Conservation (phyloP, 176 grass and related monocot species). For the Dendrocalamus sinicus region DNA sequence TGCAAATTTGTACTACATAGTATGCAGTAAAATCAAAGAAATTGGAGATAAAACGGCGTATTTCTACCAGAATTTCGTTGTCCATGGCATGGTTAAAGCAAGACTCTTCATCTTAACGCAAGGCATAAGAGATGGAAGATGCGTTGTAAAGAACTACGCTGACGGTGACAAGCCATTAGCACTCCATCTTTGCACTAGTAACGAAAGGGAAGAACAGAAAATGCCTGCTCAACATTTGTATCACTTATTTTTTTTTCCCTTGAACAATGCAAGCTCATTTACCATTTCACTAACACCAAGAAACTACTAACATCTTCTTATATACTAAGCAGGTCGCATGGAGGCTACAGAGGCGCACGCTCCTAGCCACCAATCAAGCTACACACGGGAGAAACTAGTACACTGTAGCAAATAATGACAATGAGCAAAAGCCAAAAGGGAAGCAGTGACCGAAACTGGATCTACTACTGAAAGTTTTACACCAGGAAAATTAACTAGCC, state of each 20-base stretch:
- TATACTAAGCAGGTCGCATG: not conserved
- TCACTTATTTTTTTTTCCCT: not conserved
- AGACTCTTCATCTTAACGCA: slow-evolving; percentile 24
- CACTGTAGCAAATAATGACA: not conserved
- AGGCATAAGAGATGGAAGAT: slow-evolving; percentile 14
- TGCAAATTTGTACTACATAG: not conserved
- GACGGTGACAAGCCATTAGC: slow-evolving; percentile 18
- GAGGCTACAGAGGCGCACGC: not conserved
- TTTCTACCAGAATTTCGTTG: not conserved
- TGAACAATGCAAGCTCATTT: not conserved
- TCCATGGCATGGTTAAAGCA: not conserved
- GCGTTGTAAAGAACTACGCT: not conserved
- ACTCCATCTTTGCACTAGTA: not conserved
- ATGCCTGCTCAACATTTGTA: not conserved
- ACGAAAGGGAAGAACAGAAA: not conserved
- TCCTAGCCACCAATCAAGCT: slow-evolving; percentile 3
- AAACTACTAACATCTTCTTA: not conserved
- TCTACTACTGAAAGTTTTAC: not conserved
- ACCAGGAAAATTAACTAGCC: not conserved
- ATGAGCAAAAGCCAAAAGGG: not conserved
- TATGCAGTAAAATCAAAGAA: not conserved
- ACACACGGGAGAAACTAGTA: not conserved
- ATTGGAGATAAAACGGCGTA: not conserved
- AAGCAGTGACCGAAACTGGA: not conserved
- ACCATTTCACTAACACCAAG: not conserved